Percentiles rank a stretch among this genome's conserved stretches.
These are phyloP conservation scores for Penicillium vulpinum DNA, from an alignment of 2,329 filamentous ascomycete species.

Conservation along the genomic window DNA sequence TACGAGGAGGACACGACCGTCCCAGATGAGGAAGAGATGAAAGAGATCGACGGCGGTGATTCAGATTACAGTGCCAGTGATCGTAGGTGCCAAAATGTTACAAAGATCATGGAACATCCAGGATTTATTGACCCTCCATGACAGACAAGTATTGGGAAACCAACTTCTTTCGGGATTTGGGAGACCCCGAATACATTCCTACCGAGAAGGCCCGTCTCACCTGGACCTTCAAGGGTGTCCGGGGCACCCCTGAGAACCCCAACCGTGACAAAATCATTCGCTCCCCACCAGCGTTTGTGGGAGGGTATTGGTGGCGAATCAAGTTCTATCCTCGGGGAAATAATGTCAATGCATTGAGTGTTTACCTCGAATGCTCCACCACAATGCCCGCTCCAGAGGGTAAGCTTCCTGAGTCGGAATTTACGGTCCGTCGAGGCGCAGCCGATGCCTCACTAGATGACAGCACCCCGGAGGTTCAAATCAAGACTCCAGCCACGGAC, in stretches of 20 bases:
- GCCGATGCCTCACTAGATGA: slow-evolving; percentile 39
- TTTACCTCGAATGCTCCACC: slow-evolving; percentile 63
- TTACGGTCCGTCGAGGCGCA: slow-evolving; percentile 42
- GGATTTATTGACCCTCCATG: slow-evolving; percentile 4
- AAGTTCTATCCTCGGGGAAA: slow-evolving; percentile 66
- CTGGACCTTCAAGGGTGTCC: slow-evolving; percentile 60
- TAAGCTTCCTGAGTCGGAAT: slow-evolving; percentile 40
- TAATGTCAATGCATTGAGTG: slow-evolving; percentile 57
- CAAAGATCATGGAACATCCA: not conserved
- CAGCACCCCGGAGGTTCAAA: slow-evolving; percentile 31
- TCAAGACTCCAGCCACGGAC: slow-evolving; percentile 30
- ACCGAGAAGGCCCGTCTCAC: slow-evolving; percentile 57
- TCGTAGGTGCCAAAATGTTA: slow-evolving; percentile 37
- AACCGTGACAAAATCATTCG: slow-evolving; percentile 61
- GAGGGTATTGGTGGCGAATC: slow-evolving; percentile 64
- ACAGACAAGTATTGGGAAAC: slow-evolving; percentile 59
- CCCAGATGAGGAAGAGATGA: slow-evolving; percentile 59
- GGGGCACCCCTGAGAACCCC: slow-evolving; percentile 61
- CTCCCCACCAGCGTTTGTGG: slow-evolving; percentile 57
- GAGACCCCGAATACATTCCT: slow-evolving; percentile 59
- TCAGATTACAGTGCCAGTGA: slow-evolving; percentile 58
- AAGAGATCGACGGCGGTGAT: slow-evolving; percentile 54
- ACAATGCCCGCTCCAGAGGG: slow-evolving; percentile 46
- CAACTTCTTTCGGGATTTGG: slow-evolving; percentile 55
- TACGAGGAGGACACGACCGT: slow-evolving; percentile 57